Percentiles rank a stretch among this genome's conserved stretches.
These are phyloP conservation scores for Thermochaetoides thermophila DNA, from an alignment of 495 filamentous ascomycete species.

Conservation along the genomic window DNA sequence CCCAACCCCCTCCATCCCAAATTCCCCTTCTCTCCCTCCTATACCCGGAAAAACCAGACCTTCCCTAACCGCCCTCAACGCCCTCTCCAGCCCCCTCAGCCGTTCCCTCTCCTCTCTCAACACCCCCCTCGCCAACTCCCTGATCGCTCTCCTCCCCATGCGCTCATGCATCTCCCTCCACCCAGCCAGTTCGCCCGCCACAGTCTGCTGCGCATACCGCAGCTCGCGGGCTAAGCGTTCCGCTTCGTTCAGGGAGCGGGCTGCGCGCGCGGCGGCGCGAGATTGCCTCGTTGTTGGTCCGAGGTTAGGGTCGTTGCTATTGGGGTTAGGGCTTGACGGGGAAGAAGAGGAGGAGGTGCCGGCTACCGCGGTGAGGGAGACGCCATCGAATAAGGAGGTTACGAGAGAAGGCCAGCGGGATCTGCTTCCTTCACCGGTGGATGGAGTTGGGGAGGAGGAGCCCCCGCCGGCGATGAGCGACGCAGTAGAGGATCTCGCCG, in stretches of 20 bases:
- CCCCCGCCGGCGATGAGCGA: neutral
- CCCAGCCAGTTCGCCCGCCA: slow-evolving; percentile 79
- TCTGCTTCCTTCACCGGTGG: too few species aligned
- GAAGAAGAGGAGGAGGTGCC: slow-evolving; percentile 13
- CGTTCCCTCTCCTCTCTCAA: slow-evolving; percentile 64
- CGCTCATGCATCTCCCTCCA: slow-evolving; percentile 82
- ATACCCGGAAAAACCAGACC: too few species aligned
- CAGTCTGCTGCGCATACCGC: slow-evolving; percentile 81
- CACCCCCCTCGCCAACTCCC: slow-evolving; percentile 60
- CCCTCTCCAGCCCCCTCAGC: slow-evolving; percentile 67
- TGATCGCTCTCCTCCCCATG: slow-evolving; percentile 58
- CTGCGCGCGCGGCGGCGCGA: too few species aligned
- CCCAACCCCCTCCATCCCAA: neutral
- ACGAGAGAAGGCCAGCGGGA: too few species aligned
- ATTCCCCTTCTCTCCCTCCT: slow-evolving; percentile 1
- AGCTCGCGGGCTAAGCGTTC: slow-evolving; percentile 59
- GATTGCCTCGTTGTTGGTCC: neutral
- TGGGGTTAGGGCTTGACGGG: too few species aligned
- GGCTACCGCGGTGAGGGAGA: slow-evolving; percentile 23
- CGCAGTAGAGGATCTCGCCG: neutral
- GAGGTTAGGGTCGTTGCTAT: too few species aligned
- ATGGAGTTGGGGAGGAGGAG: neutral
- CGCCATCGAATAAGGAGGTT: too few species aligned
- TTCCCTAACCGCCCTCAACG: slow-evolving; percentile 40
- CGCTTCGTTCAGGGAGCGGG: too few species aligned